Evolutionary conservation across 108 stramenopile species (phyloP).

Genomic region (Cyclostephanos tholiformis): DNA sequence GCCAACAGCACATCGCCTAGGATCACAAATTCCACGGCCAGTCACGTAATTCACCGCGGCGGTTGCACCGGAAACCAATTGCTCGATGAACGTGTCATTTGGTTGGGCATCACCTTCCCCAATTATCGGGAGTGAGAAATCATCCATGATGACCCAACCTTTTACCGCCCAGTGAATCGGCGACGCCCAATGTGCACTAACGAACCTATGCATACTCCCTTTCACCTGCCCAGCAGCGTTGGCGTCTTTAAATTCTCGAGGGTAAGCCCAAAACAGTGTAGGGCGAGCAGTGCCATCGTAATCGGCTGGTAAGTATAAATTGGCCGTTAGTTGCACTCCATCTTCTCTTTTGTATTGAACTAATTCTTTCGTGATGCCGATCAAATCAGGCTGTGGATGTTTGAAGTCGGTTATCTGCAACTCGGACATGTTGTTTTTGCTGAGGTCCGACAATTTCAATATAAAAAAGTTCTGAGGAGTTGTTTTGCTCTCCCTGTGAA

Average conservation of each 20-base stretch:
- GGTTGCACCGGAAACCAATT: slow-evolving; percentile 52
- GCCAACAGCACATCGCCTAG: slow-evolving; percentile 55
- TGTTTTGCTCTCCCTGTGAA: slow-evolving; percentile 43
- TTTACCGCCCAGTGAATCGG: slow-evolving; percentile 57
- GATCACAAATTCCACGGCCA: slow-evolving; percentile 49
- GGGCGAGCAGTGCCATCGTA: slow-evolving; percentile 53
- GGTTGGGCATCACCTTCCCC: slow-evolving; percentile 56
- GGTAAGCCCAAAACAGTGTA: slow-evolving; percentile 58
- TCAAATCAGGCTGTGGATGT: slow-evolving; percentile 54
- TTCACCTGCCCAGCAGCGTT: slow-evolving; percentile 57
- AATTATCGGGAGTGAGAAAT: slow-evolving; percentile 49
- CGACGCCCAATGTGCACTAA: slow-evolving; percentile 49
- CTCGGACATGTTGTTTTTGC: slow-evolving; percentile 12
- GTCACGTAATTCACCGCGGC: slow-evolving; percentile 52
- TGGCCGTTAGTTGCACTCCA: slow-evolving; percentile 53
- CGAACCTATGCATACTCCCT: slow-evolving; percentile 42
- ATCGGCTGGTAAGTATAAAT: slow-evolving; percentile 52
- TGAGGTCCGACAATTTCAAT: slow-evolving; percentile 28
- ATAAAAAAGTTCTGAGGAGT: slow-evolving; percentile 47
- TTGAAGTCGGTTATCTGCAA: slow-evolving; percentile 46
- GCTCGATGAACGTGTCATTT: slow-evolving; percentile 58
- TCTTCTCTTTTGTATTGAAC: slow-evolving; percentile 55
- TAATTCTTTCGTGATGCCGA: slow-evolving; percentile 51
- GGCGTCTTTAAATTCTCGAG: slow-evolving; percentile 51
- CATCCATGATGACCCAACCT: slow-evolving; percentile 55